Base-by-base conservation (phyloP, 139 green algal genomes). In the Chlorella vulgaris region DNA sequence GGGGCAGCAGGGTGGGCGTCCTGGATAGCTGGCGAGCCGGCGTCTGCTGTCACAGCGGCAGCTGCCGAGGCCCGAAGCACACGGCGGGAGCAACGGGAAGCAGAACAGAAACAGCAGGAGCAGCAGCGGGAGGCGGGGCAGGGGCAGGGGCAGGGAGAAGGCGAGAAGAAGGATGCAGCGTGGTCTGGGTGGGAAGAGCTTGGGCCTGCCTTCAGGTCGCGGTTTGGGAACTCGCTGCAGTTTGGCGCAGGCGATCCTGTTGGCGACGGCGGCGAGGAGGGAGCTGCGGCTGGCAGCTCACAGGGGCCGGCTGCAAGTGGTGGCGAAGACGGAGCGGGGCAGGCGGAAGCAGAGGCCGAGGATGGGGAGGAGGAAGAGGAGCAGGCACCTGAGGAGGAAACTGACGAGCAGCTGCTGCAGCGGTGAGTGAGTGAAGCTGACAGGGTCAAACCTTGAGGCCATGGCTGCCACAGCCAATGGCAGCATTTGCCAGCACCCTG, bases 1-100 rank as follows among this genome's bases (percentile, higher is more conserved):
- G 87, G 92, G 18, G 89, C 69, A 0, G 22, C 40, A 0, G 90
- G 90, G 8, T 96, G 92, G 92, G 83, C 76, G 0, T 67, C 74
- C 0, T 96, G 90, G 88, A 78, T 85, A 29, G 81, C 74, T 2
- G 81, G 81, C 51, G 58, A 31, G 36, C 33, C 63, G 21, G 80
- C 47, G 3, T 22, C 21, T 28, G 70, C 24, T 31, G 66, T 38
- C 26, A 22, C n/a, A 38, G 50, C 60, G 15, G 38, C 60, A 0
- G 80, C 47, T 3, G 80, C 38, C 6, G 55, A 53, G 13, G 74
- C 66, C n/a, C n/a, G n/a, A n/a, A n/a, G n/a, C n/a, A n/a, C n/a
- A n/a, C n/a, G n/a, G n/a, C n/a, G n/a, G n/a, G n/a, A n/a, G n/a
- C n/a, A n/a, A n/a, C n/a, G n/a, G n/a, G n/a, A n/a, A 0, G 40